Evolutionary conservation across 257 asterid species (phyloP).

Genomic region (Verbascum thapsus): DNA sequence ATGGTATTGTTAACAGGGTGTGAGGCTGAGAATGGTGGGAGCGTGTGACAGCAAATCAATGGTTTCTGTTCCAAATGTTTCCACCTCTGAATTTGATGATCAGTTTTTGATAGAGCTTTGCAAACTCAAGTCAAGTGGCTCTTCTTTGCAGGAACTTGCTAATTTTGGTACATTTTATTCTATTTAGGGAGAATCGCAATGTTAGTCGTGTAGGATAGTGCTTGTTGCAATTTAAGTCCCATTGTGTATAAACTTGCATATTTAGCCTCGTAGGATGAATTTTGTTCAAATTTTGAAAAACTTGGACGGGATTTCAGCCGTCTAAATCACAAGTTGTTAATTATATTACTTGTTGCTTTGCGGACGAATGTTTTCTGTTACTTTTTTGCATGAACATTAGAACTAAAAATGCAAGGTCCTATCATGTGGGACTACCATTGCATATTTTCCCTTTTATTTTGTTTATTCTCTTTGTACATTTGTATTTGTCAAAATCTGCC

Average conservation of each 20-base stretch:
- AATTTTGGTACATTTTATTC: conserved; percentile 44
- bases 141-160: conserved; percentile 53
- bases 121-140: conserved; percentile 61
- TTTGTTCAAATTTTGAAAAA: not conserved
- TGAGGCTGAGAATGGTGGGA: conserved; percentile 76
- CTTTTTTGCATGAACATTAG: too few relatives aligned
- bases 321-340: too few relatives aligned
- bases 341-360: too few relatives aligned
- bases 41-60: conserved; percentile 81
- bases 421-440: too few relatives aligned
- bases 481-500: conserved; percentile 24
- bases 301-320: too few relatives aligned
- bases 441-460: too few relatives aligned
- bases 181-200: too few relatives aligned
- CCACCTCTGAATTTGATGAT: conserved; percentile 62
- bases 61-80: conserved; percentile 57
- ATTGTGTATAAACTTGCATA: too few relatives aligned
- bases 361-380: too few relatives aligned
- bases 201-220: too few relatives aligned
- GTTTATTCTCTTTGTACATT: not conserved
- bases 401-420: too few relatives aligned
- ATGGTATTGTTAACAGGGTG: conserved; percentile 50
- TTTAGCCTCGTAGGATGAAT: not conserved
- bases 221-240: too few relatives aligned
- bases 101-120: conserved; percentile 58